These are phyloP conservation scores for Chlorella sp. DNA, from an alignment of 139 green algal species.

Conservation along the genomic window DNA sequence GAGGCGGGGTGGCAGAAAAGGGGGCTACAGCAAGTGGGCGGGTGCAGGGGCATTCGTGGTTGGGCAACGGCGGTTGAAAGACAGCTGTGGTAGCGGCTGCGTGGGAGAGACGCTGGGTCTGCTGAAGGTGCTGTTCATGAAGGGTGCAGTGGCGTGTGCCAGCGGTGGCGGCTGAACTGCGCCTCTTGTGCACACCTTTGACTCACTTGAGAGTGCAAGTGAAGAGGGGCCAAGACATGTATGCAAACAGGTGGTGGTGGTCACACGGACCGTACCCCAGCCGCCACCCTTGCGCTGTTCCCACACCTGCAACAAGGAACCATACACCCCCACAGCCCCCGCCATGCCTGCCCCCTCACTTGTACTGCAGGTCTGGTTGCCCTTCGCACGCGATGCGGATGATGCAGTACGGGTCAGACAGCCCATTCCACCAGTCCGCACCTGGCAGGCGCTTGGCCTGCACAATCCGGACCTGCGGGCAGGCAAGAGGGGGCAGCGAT, in stretches of 20 bases:
- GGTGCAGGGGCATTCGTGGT: not conserved
- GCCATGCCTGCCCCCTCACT: not conserved
- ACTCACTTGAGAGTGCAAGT: too few species aligned
- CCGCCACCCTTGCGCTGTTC: too few species aligned
- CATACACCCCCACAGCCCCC: not conserved
- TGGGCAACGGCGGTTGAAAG: not conserved
- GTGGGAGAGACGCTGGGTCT: too few species aligned
- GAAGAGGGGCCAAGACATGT: too few species aligned
- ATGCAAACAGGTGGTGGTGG: too few species aligned
- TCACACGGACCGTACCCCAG: not conserved
- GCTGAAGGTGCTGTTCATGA: too few species aligned
- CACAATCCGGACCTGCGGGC: conserved; percentile 10
- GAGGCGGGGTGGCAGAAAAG: not conserved
- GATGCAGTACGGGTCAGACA: conserved; percentile 21
- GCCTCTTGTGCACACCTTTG: too few species aligned
- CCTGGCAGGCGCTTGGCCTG: not conserved
- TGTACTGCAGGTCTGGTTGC: not conserved
- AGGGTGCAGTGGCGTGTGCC: too few species aligned
- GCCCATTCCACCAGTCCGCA: conserved; percentile 30
- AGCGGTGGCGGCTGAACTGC: too few species aligned
- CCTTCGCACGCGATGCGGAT: not conserved
- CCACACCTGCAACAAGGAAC: not conserved
- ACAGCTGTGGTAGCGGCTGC: not conserved
- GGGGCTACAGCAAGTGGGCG: not conserved
- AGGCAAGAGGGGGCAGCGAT: not conserved